Evolutionary conservation across 164 flowering plant species (phyloP).

Genomic region (Amborella trichopoda): DNA sequence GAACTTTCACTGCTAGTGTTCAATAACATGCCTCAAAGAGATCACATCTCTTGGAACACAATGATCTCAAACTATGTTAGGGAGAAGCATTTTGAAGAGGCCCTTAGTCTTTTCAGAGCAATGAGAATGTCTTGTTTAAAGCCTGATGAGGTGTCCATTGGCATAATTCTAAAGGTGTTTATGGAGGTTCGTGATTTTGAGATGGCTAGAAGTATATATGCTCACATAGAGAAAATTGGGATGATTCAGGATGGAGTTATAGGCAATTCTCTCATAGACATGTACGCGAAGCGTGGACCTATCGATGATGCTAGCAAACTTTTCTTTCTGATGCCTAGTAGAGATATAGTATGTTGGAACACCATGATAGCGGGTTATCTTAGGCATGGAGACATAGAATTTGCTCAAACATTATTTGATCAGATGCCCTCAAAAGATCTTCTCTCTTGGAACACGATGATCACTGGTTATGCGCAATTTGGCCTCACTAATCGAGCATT

Average conservation of each 20-base stretch:
- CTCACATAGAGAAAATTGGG: conserved; percentile 23
- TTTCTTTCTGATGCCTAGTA: conserved; percentile 16
- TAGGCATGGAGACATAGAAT: conserved; percentile 22
- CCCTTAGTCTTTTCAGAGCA: conserved; percentile 18
- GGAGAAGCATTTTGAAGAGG: conserved; percentile 20
- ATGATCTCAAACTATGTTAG: conserved; percentile 32
- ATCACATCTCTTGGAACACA: conserved; percentile 38
- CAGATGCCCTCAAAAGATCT: conserved; percentile 32
- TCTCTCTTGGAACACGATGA: conserved; percentile 50
- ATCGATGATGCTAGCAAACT: conserved; percentile 21
- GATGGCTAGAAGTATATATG: conserved; percentile 34
- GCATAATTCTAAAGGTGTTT: conserved; percentile 30
- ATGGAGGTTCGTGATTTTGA: conserved; percentile 11
- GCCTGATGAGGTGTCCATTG: conserved; percentile 36
- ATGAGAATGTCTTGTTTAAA: conserved; percentile 25
- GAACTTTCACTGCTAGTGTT: not conserved
- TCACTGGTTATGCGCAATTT: conserved; percentile 26
- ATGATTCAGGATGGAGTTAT: conserved; percentile 22
- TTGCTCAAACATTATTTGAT: conserved; percentile 32
- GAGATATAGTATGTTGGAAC: conserved; percentile 59
- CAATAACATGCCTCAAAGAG: not conserved
- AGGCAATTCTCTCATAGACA: conserved; percentile 37
- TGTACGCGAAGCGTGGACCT: conserved; percentile 44
- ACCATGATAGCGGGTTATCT: conserved; percentile 32
- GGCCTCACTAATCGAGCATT: conserved; percentile 23